Conservation (phyloP, 306 rosid species). For the Nissolia schottii region DNA sequence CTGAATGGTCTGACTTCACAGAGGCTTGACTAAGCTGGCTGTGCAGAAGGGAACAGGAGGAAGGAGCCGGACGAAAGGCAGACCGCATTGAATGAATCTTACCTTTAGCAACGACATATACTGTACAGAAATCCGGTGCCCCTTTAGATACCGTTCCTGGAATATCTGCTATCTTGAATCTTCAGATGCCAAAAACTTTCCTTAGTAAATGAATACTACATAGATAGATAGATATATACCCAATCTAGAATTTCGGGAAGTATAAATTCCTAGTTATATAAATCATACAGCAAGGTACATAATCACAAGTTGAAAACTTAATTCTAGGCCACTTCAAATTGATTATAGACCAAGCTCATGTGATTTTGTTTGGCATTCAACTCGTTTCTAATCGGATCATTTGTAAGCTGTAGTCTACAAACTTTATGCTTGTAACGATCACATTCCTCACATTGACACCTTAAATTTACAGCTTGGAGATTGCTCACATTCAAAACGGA, state of each 20-base stretch:
- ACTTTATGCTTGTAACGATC: background rate
- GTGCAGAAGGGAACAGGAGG: constrained; percentile 41
- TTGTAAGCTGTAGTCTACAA: background rate
- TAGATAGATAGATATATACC: background rate
- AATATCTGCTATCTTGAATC: constrained; percentile 84
- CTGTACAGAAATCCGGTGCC: constrained; percentile 89
- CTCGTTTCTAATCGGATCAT: background rate
- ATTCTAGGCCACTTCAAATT: too few relatives aligned
- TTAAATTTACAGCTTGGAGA: background rate
- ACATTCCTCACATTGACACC: background rate
- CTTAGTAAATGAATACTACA: background rate
- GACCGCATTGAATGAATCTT: constrained; percentile 80
- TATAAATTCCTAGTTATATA: background rate
- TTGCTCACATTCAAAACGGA: background rate
- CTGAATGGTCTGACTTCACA: constrained; percentile 26
- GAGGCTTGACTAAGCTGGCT: constrained; percentile 25
- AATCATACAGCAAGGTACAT: background rate
- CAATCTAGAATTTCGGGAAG: background rate
- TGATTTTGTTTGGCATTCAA: background rate
- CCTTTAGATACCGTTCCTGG: constrained; percentile 63
- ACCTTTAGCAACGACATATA: constrained; percentile 65
- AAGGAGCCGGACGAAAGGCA: constrained; percentile 81
- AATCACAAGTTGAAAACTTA: background rate
- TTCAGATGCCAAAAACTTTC: constrained; percentile 18
- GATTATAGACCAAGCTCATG: background rate